phyloP scores from a whole-genome alignment of 2,329 filamentous ascomycete species.

The Blumeria graminis region DNA sequence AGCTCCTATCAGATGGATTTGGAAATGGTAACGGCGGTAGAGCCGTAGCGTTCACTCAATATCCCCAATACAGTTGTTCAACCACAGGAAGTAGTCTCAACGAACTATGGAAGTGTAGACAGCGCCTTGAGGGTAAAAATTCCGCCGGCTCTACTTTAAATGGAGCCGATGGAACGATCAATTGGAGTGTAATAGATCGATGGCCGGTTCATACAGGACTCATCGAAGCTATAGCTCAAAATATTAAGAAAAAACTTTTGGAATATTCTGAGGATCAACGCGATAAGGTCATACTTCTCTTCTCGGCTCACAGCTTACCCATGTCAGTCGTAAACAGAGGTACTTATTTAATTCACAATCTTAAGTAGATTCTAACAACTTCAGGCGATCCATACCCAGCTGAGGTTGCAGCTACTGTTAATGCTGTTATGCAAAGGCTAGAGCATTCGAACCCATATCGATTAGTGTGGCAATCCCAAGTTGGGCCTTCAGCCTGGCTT shows the following conservation, averaged over 20 bases:
- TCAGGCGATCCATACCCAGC: slow-evolving; percentile 78
- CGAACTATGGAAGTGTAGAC: slow-evolving; percentile 93
- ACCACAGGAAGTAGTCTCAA: slow-evolving; percentile 92
- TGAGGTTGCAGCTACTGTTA: slow-evolving; percentile 85
- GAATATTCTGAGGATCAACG: slow-evolving; percentile 66
- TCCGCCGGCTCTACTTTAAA: slow-evolving; percentile 9
- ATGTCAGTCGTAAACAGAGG: slow-evolving; percentile 94
- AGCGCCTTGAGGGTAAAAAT: slow-evolving; percentile 59
- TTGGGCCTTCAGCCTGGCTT: slow-evolving; percentile 85
- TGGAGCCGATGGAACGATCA: slow-evolving; percentile 43
- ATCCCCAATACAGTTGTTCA: slow-evolving; percentile 94
- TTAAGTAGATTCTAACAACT: slow-evolving; percentile 5
- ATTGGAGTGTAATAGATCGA: slow-evolving; percentile 93
- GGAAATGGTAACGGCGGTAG: slow-evolving; percentile 73
- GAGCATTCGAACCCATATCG: slow-evolving; percentile 78
- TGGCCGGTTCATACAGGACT: slow-evolving; percentile 86
- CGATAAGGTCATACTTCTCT: slow-evolving; percentile 63
- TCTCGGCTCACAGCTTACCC: slow-evolving; percentile 84
- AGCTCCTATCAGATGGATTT: slow-evolving; percentile 69
- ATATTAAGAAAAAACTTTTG: slow-evolving; percentile 65
- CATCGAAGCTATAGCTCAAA: slow-evolving; percentile 75
- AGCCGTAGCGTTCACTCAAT: slow-evolving; percentile 92
- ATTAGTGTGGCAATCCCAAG: slow-evolving; percentile 93
- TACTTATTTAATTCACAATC: slow-evolving; percentile 16
- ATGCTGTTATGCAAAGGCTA: slow-evolving; percentile 85